Base-by-base conservation (phyloP, 345 rosid species). In the Abelmoschus esculentus region DNA sequence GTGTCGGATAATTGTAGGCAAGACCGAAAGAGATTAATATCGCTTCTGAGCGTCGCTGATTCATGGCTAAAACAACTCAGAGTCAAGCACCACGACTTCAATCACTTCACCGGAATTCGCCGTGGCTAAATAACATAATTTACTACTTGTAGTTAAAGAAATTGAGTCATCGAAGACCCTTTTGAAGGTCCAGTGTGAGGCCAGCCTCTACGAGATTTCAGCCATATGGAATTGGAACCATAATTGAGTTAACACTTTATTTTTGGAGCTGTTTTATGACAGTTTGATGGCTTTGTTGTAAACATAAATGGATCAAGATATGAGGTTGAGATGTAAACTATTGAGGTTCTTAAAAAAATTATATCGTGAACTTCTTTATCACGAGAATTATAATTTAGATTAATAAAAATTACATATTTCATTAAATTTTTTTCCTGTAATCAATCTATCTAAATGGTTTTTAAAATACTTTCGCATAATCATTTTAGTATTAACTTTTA, bases 11-110 rank as follows among this genome's bases (percentile, higher is more conserved):
- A 90, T 42, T 69, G 70, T 52, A 93, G 98, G 3, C 75, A 77
- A 84, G 98, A 87, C 87, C 96, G 84, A 47, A 96, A 86, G 6
- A 85, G 90, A 81, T 78, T 96, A 26, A 63, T 67, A 44, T 96
- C 99, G 14, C 92, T 96, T 22, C 69, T 85, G 69, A 85, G 97
- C 18, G 95, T 96, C 72, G 98, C 99, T 2, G 93, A 96, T 80
- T 96, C 99, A 22, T 96, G 99, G 98, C 86, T 96, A 4, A 96
- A 92, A 84, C 99, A 96, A 65, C 86, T 96, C 5, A 76, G 84
- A 84, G 98, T 92, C 72, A 92, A 90, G 75, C 99, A 96, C 83
- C 98, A 90, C 54, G 99, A 96, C 86, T 96, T 87, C 83, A 83
- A 86, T 81, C 87, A 88, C 86, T 96, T 92, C 83, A 81, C 76